Percentiles rank a stretch among this genome's conserved stretches.
These are phyloP conservation scores for Aspergillus latus DNA, from an alignment of 2,329 filamentous ascomycete genomes.

Conservation along the genomic window DNA sequence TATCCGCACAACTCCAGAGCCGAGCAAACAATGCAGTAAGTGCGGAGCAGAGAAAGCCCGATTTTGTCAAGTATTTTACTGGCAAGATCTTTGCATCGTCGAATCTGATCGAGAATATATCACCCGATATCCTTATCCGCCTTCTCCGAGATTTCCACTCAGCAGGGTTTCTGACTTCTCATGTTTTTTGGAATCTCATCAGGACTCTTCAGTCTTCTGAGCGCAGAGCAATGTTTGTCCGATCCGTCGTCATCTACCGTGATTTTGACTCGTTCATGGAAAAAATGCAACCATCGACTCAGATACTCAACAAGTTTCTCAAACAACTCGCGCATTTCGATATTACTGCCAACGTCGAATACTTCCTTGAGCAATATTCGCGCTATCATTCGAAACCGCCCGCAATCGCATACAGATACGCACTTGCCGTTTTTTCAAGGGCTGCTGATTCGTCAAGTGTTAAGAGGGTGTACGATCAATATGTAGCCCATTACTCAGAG, in stretches of 20 bases:
- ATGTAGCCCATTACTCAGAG: constrained; percentile 37
- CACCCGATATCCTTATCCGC: constrained; percentile 33
- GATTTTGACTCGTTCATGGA: constrained; percentile 39
- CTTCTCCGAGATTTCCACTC: constrained; percentile 28
- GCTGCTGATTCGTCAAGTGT: constrained; percentile 49
- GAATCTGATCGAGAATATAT: constrained; percentile 26
- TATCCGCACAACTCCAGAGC: constrained; percentile 24
- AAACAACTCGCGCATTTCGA: constrained; percentile 28
- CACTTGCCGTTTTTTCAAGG: constrained; percentile 45
- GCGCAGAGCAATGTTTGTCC: constrained; percentile 27
- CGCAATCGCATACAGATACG: constrained; percentile 34
- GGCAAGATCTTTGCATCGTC: constrained; percentile 27
- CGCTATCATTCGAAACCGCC: constrained; percentile 35
- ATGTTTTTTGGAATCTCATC: constrained; percentile 34
- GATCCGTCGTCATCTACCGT: constrained; percentile 42
- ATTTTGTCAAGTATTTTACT: constrained; percentile 29
- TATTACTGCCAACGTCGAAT: constrained; percentile 38
- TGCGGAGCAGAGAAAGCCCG: background rate
- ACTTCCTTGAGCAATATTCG: constrained; percentile 44
- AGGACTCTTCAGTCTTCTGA: constrained; percentile 30
- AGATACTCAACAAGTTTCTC: constrained; percentile 29
- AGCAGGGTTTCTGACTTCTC: constrained; percentile 24
- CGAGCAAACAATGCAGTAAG: background rate
- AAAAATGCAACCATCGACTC: constrained; percentile 20
- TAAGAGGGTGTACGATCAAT: constrained; percentile 46